Evolutionary conservation across 2,329 filamentous ascomycete genomes (phyloP), one percentile per base, ranked within the genome.

Genomic region (Colletotrichum sp.): DNA sequence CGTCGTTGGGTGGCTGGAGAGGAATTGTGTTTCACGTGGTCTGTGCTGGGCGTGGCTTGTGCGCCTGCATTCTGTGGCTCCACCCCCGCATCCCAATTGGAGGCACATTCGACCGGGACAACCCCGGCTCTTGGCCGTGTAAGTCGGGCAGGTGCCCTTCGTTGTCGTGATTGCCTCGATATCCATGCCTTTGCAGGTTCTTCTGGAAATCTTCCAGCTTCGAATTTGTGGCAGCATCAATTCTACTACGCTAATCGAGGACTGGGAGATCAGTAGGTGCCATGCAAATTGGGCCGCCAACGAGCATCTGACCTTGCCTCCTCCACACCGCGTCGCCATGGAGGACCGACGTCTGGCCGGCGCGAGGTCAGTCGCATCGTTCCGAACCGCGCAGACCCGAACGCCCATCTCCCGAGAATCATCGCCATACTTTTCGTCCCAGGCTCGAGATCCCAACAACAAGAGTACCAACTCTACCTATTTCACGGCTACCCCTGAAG

Each of bases 121-220:
- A 58, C 69, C 69, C 70, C 73, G 73, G 69, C 59, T 63, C 21
- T 21, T 2, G 18, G 28, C 43, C 62, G 48, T 75, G 69, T 75
- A 75, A 75, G 73, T 73, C 72, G 52, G 65, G 72, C 55, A 74
- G 72, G 72, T 18, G 10, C 36, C 28, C 18, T n/a, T 24, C n/a
- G 59, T 52, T 5, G 24, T 56, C 34, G 36, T 59, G 30, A 16
- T 24, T 16, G 66, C 16, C 43, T 52, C 43, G 14, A 34, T 43
- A 56, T 28, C 43, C 12, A 6, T 24, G 24, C 62, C 21, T 21
- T n/a, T 55, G 14, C 13, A 10, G 14, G 2, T 18, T 58, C n/a
- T 30, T 58, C 14, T 58, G 3, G n/a, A 21, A n/a, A 21, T 21
- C n/a, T 21, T 4, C 43, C n/a, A 52, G 4, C 2, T 18, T 52